Conservation (phyloP, 805 yeast species). For the Candida sakaeoensis region DNA sequence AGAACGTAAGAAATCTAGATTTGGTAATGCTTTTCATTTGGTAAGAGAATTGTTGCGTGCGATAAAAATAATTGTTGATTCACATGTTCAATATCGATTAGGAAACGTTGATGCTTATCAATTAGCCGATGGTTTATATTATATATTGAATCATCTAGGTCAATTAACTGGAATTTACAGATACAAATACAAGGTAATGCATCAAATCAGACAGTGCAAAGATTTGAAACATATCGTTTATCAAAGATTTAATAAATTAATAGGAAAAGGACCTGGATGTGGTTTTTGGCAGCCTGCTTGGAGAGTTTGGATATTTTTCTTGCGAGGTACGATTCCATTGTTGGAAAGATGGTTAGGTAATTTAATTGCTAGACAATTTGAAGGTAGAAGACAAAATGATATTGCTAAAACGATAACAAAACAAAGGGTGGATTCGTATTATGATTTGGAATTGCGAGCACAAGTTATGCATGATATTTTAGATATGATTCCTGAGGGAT, state of each 20-base stretch:
- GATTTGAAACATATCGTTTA: slow-evolving; percentile 92
- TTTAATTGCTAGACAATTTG: slow-evolving; percentile 86
- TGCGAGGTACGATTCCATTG: slow-evolving; percentile 88
- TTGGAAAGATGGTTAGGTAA: slow-evolving; percentile 95
- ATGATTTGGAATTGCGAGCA: slow-evolving; percentile 88
- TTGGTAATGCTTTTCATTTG: slow-evolving; percentile 93
- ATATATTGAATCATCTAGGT: slow-evolving; percentile 88
- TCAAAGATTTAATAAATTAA: slow-evolving; percentile 72
- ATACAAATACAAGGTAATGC: slow-evolving; percentile 97
- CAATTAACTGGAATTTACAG: slow-evolving; percentile 95
- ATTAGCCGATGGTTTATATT: slow-evolving; percentile 90
- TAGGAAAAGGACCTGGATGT: slow-evolving; percentile 98
- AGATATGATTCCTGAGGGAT: slow-evolving; percentile 96
- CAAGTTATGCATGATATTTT: slow-evolving; percentile 93
- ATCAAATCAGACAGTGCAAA: slow-evolving; percentile 92
- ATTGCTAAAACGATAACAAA: slow-evolving; percentile 92
- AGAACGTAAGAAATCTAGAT: slow-evolving; percentile 91
- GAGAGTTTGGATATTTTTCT: slow-evolving; percentile 91
- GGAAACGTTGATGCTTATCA: slow-evolving; percentile 93
- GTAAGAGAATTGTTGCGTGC: slow-evolving; percentile 84
- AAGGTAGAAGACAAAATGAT: slow-evolving; percentile 89
- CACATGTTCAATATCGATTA: slow-evolving; percentile 85
- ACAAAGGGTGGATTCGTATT: slow-evolving; percentile 92
- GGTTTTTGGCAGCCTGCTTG: slow-evolving; percentile 99
- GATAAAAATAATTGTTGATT: slow-evolving; percentile 84